Conservation (phyloP, 2,329 filamentous ascomycete species). For the Diaporthe aspalathi region DNA sequence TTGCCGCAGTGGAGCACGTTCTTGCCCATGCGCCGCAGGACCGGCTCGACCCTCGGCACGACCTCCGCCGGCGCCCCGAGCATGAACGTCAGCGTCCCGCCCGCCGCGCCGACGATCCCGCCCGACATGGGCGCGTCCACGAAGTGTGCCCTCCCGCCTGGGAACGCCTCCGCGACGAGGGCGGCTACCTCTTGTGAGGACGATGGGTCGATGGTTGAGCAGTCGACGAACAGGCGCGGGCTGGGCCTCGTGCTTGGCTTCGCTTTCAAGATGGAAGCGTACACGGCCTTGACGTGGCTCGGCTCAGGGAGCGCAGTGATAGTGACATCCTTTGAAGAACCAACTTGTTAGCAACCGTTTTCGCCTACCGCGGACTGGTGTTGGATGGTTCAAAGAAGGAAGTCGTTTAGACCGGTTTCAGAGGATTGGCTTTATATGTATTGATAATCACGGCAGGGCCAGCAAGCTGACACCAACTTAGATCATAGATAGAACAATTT, state of each 20-base stretch:
- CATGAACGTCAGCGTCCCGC: constrained; percentile 95
- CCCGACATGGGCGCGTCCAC: constrained; percentile 98
- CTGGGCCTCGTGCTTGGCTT: constrained; percentile 59
- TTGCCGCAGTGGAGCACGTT: constrained; percentile 86
- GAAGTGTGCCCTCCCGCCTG: constrained; percentile 78
- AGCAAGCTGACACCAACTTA: constrained; percentile 74
- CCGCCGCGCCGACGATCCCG: constrained; percentile 89
- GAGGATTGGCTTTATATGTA: constrained; percentile 80
- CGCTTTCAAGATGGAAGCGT: constrained; percentile 76
- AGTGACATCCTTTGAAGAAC: constrained; percentile 76
- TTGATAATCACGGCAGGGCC: constrained; percentile 71
- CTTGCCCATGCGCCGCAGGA: constrained; percentile 85
- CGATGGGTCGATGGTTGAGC: constrained; percentile 93
- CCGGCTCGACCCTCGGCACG: constrained; percentile 72
- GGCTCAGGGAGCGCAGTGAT: constrained; percentile 93
- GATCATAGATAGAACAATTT: constrained; percentile 70
- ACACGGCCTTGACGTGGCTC: constrained; percentile 86
- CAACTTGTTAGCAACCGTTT: constrained; percentile 33
- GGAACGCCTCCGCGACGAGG: constrained; percentile 64
- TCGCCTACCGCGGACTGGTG: background rate
- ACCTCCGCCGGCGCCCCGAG: constrained; percentile 76
- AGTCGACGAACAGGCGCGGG: constrained; percentile 89
- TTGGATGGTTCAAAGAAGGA: constrained; percentile 15
- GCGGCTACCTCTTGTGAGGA: constrained; percentile 83
- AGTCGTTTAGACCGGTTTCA: constrained; percentile 56